Base-by-base conservation (phyloP, 345 rosid species). In the Brassica nigra region DNA sequence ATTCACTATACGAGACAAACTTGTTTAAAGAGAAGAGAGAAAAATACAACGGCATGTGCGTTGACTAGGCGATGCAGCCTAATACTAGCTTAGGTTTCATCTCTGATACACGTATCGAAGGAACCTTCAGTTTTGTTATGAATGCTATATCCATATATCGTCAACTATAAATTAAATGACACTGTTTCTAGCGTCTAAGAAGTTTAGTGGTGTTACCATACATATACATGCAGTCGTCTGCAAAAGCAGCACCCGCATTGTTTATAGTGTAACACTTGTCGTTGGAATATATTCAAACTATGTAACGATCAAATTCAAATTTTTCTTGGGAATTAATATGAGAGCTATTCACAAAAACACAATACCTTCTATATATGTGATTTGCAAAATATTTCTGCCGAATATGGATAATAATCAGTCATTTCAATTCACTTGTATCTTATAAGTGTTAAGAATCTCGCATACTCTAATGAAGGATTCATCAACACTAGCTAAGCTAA, bases 21-120 rank as follows among this genome's bases (percentile, higher is more conserved):
- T 18, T 76, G 36, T 14, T 68, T 20, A 44, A 59, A 42, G 52
- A 76, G 34, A 10, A 27, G 34, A 27, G n/a, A 61, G 14, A 61
- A 59, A 27, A n/a, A 61, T 28, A 69, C 80, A 61, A 61, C 47
- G 16, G 11, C 69, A 42, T 59, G 80, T 42, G 62, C 16, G 20
- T 59, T 76, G 68, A 68, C 49, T 18, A 36, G 69, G 69, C 29
- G 6, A 61, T 20, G 75, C 63, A 76, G 62, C 68, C 74, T 76
- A 68, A 18, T 30, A 18, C 5, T 76, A 76, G 49, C 62, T 44
- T 76, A 14, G 69, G 75, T 8, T 61, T 61, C 80, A 18, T 69
- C 28, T 69, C 1, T 61, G 23, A 31, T 18, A 29, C 74, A 76
- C 68, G 74, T 68, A 61, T 76, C 16, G 28, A 29, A 68, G 34